Evolutionary conservation across 192 early-diverging fungal species (phyloP).

Genomic region (Coemansia sp.): DNA sequence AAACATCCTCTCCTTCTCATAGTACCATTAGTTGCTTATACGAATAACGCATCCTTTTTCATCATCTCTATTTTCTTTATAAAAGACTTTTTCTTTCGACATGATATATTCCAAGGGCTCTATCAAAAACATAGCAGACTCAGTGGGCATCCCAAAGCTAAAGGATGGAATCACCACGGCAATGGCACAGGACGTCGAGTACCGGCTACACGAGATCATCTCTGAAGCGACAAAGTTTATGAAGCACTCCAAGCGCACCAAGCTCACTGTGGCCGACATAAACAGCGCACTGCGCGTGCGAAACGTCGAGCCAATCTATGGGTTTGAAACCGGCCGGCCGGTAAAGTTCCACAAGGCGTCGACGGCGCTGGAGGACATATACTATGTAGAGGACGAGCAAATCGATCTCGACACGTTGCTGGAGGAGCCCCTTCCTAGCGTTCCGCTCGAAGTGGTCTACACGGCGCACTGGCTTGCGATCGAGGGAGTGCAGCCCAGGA

Average conservation of each 20-base stretch:
- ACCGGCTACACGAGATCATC: constrained; percentile 89
- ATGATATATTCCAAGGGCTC: constrained; percentile 47
- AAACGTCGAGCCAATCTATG: constrained; percentile 96
- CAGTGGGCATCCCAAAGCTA: constrained; percentile 73
- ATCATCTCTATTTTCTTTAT: not conserved
- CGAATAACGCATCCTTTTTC: not conserved
- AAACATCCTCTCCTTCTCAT: not conserved
- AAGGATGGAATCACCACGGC: constrained; percentile 84
- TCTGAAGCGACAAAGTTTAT: constrained; percentile 96
- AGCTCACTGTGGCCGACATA: constrained; percentile 79
- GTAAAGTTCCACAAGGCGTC: constrained; percentile 69
- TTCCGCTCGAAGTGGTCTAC: constrained; percentile 84
- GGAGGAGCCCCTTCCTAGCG: constrained; percentile 79
- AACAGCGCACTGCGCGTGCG: constrained; percentile 85
- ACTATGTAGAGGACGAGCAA: constrained; percentile 92
- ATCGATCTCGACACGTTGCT: constrained; percentile 88
- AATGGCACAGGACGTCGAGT: constrained; percentile 91
- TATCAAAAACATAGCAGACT: constrained; percentile 75
- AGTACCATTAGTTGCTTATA: constrained; percentile 6
- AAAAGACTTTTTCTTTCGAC: not conserved
- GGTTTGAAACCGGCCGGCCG: constrained; percentile 68
- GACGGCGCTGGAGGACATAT: constrained; percentile 66
- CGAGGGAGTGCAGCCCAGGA: constrained; percentile 97
- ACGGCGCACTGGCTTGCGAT: constrained; percentile 98
- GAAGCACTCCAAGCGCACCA: constrained; percentile 86